Percentiles rank a stretch among this genome's conserved stretches.
These are phyloP conservation scores for Lactarius sanguifluus DNA, from an alignment of 768 basidiomycete genomes.

Conservation along the genomic window DNA sequence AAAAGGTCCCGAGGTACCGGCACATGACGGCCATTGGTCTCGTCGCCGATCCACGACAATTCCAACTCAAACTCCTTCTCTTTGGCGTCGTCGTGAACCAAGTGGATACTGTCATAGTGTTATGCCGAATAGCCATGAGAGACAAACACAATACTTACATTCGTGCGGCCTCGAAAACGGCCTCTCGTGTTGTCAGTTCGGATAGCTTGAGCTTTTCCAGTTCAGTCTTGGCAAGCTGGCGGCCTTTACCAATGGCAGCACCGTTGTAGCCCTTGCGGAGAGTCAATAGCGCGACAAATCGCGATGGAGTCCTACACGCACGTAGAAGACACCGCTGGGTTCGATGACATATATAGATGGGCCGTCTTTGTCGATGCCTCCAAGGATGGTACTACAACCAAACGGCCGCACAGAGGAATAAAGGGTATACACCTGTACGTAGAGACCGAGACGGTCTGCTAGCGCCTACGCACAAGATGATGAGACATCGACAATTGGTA, in stretches of 20 bases:
- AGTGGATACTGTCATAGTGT: conserved; percentile 70
- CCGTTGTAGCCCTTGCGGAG: conserved; percentile 82
- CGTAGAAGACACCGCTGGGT: conserved; percentile 90
- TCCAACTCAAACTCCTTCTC: conserved; percentile 99
- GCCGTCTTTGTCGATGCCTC: conserved; percentile 83
- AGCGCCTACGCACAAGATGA: conserved; percentile 44
- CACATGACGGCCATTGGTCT: conserved; percentile 76
- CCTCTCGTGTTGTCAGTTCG: conserved; percentile 78
- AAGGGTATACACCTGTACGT: conserved; percentile 93
- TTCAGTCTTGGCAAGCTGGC: conserved; percentile 96
- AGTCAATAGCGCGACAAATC: neutral
- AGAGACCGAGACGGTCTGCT: conserved; percentile 80
- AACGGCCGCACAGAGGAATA: conserved; percentile 98
- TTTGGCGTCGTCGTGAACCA: conserved; percentile 96
- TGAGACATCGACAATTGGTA: conserved; percentile 6
- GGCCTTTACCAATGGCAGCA: conserved; percentile 97
- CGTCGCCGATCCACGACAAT: conserved; percentile 92
- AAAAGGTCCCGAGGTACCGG: conserved; percentile 84
- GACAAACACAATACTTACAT: conserved; percentile 60
- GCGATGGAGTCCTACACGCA: conserved; percentile 40
- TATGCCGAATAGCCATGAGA: conserved; percentile 15
- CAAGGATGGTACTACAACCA: conserved; percentile 91
- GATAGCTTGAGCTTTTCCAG: conserved; percentile 91
- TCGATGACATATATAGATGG: conserved; percentile 89
- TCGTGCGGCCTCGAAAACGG: conserved; percentile 89